These are phyloP conservation scores for Scheffersomyces illinoinensis DNA, from an alignment of 1,139 yeast species.

Conservation along the genomic window DNA sequence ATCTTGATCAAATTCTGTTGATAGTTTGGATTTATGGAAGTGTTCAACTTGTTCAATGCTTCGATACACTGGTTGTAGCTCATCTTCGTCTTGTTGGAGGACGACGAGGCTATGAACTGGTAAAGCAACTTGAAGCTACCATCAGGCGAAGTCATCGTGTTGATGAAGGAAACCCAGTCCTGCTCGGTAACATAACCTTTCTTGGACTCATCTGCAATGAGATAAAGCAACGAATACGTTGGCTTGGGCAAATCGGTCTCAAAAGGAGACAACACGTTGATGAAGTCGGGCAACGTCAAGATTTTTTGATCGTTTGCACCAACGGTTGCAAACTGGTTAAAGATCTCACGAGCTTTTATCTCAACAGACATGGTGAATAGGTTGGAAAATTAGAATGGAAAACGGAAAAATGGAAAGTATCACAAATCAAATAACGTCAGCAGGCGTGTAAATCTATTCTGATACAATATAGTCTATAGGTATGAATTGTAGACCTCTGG, in stretches of 20 bases:
- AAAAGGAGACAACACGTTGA: slow-evolving; percentile 44
- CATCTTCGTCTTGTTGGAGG: slow-evolving; percentile 17
- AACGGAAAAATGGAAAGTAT: neutral
- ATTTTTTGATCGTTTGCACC: slow-evolving; percentile 19
- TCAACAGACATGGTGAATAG: slow-evolving; percentile 15
- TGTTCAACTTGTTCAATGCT: slow-evolving; percentile 38
- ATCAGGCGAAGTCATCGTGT: slow-evolving; percentile 54
- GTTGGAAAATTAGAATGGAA: neutral
- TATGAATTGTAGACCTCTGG: neutral
- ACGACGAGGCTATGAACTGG: slow-evolving; percentile 11
- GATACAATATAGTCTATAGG: neutral
- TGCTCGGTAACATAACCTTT: slow-evolving; percentile 61
- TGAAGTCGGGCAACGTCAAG: slow-evolving; percentile 39
- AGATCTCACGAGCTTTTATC: slow-evolving; percentile 39
- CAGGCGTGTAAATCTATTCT: neutral
- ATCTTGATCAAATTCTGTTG: slow-evolving; percentile 45
- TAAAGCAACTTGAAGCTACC: slow-evolving; percentile 59
- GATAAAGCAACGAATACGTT: slow-evolving; percentile 52
- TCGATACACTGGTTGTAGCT: slow-evolving; percentile 42
- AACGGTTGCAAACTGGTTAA: slow-evolving; percentile 39
- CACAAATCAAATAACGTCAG: neutral
- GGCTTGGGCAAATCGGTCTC: slow-evolving; percentile 42
- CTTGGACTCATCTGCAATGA: slow-evolving; percentile 61
- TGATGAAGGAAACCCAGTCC: slow-evolving; percentile 63
- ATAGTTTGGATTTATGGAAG: slow-evolving; percentile 43